phyloP scores from a whole-genome alignment of 1,284 basidiomycete genomes.

The Entoloma clypeatum region DNA sequence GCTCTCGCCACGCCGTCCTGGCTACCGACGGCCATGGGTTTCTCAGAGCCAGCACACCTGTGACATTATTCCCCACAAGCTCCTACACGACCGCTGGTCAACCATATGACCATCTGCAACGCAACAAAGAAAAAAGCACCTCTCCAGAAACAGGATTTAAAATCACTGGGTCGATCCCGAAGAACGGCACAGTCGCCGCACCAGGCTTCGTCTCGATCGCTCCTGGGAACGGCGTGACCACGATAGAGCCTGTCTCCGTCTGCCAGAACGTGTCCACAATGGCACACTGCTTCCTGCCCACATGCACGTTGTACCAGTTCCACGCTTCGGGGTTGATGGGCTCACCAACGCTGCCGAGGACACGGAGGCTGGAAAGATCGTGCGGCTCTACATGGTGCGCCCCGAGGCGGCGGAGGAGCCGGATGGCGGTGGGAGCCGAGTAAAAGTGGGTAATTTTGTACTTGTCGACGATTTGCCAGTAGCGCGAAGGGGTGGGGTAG shows the following conservation, averaged over 20 bases:
- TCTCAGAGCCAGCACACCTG: conserved; percentile 88
- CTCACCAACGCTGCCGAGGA: conserved; percentile 93
- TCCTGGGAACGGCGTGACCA: conserved; percentile 93
- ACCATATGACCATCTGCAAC: neutral
- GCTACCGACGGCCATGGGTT: conserved; percentile 96
- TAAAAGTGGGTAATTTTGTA: conserved; percentile 96
- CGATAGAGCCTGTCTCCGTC: conserved; percentile 96
- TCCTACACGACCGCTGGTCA: conserved; percentile 36
- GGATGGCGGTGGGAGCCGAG: conserved; percentile 91
- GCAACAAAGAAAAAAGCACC: conserved; percentile 27
- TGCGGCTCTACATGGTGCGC: conserved; percentile 83
- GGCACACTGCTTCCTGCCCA: conserved; percentile 86
- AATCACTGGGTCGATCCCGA: conserved; percentile 88
- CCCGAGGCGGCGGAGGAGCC: conserved; percentile 83
- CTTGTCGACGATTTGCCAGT: conserved; percentile 95
- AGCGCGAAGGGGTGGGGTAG: conserved; percentile 93
- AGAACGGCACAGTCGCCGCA: conserved; percentile 96
- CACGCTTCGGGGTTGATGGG: conserved; percentile 99
- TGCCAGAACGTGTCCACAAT: conserved; percentile 98
- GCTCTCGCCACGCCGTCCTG: conserved; percentile 91
- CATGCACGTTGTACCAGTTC: conserved; percentile 98
- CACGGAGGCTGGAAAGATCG: conserved; percentile 82
- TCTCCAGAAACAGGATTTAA: conserved; percentile 80
- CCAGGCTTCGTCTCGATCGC: conserved; percentile 96
- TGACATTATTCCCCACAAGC: conserved; percentile 79